Conservation (phyloP, 768 basidiomycete species). For the Lactifluus pinguis region DNA sequence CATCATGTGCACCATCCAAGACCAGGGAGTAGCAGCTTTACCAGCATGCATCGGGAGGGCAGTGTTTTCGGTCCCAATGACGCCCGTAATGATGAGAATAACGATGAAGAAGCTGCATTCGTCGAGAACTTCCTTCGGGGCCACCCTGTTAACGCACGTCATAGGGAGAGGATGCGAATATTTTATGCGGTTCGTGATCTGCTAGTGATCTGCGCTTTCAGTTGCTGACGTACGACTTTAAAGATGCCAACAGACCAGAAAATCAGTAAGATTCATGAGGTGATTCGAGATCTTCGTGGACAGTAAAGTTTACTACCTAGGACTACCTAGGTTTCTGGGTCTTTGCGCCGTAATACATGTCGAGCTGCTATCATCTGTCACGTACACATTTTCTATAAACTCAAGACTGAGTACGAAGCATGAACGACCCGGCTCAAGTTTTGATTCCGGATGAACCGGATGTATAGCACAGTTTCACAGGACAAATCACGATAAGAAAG, state of each 20-base stretch:
- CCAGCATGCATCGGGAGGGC: conserved; percentile 12
- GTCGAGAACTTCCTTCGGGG: conserved; percentile 39
- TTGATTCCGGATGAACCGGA: too few species aligned
- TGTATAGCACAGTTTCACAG: not conserved
- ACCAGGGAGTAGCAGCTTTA: conserved; percentile 10
- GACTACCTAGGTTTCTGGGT: not conserved
- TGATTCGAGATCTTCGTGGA: conserved; percentile 33
- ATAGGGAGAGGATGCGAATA: conserved; percentile 37
- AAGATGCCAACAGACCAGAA: conserved; percentile 52
- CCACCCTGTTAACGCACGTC: conserved; percentile 31
- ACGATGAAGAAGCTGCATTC: conserved; percentile 28
- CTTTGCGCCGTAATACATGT: not conserved
- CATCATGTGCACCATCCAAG: not conserved
- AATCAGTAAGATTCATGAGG: conserved; percentile 40
- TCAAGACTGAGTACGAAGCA: too few species aligned
- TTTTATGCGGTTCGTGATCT: conserved; percentile 39
- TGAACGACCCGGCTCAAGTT: too few species aligned
- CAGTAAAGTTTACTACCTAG: conserved; percentile 4
- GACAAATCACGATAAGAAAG: not conserved
- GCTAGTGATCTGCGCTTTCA: not conserved
- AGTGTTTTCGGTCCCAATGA: not conserved
- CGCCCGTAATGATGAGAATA: not conserved
- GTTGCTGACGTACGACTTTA: not conserved
- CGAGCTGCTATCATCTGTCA: not conserved
- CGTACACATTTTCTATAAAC: not conserved